phyloP scores from a whole-genome alignment of 495 filamentous ascomycete species.

The Clavariopsis aquatica region DNA sequence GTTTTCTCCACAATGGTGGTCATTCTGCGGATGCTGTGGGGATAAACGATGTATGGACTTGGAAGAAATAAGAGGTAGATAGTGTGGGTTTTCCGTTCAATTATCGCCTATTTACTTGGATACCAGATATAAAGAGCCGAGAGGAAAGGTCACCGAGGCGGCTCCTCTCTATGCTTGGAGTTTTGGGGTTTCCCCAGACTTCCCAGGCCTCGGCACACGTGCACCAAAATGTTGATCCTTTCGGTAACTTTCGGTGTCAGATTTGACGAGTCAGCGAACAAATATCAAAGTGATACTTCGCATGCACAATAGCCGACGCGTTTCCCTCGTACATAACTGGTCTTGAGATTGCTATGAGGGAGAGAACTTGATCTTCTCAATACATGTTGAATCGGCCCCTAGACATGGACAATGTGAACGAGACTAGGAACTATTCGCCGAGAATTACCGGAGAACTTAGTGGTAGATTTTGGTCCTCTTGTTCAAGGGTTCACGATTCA shows the following conservation, averaged over 20 bases:
- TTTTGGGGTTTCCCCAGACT: not conserved
- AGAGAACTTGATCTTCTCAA: no score
- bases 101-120: conserved; percentile 1
- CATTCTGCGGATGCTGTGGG: conserved; percentile 8
- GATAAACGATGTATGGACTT: not conserved
- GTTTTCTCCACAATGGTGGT: conserved; percentile 34
- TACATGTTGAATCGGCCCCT: no score
- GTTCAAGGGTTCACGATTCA: not conserved
- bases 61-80: not conserved
- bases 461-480: not conserved
- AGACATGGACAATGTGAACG: no score
- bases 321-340: not conserved
- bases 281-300: not conserved
- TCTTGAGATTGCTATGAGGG: no score
- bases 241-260: not conserved
- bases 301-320: not conserved
- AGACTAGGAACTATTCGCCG: not conserved
- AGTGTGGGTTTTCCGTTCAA: not conserved
- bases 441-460: not conserved
- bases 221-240: not conserved
- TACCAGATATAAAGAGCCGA: not conserved
- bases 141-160: conserved; percentile 2
- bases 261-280: not conserved
- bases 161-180: not conserved
- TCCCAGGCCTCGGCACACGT: not conserved